These are phyloP conservation scores for Mycena sp. DNA, from an alignment of 1,284 basidiomycete species.

Conservation along the genomic window DNA sequence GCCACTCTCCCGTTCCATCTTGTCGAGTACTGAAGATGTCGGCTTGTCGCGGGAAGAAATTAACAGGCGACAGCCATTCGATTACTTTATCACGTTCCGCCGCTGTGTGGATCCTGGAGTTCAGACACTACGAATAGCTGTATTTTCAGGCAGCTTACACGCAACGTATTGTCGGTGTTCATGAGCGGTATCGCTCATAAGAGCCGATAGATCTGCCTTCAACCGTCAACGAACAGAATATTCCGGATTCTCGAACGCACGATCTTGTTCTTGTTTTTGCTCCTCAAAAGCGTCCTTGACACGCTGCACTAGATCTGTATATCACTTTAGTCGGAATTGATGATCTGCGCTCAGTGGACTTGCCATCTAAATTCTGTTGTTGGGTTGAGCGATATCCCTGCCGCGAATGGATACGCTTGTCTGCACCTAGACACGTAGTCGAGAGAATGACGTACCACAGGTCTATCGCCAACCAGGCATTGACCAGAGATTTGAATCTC, in stretches of 20 bases:
- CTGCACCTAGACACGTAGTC: too few species aligned
- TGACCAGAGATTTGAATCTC: neutral
- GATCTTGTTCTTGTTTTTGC: too few species aligned
- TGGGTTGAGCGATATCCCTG: neutral
- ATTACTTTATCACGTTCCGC: neutral
- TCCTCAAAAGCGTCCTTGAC: too few species aligned
- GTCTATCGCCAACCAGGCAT: neutral
- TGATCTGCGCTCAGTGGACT: too few species aligned
- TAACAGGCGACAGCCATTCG: neutral
- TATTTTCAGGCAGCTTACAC: neutral
- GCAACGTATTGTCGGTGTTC: neutral
- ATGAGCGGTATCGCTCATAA: too few species aligned
- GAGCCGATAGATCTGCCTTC: too few species aligned
- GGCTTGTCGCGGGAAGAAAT: slow-evolving; percentile 6
- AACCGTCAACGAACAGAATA: too few species aligned
- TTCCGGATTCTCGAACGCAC: too few species aligned
- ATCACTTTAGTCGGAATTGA: too few species aligned
- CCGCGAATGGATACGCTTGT: neutral
- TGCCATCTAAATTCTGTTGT: too few species aligned
- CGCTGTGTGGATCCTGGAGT: neutral
- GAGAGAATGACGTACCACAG: neutral
- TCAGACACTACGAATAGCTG: too few species aligned
- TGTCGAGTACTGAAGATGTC: neutral
- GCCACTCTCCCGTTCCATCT: slow-evolving; percentile 1
- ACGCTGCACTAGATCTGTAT: too few species aligned